Evolutionary conservation across 2,329 filamentous ascomycete species (phyloP).

Genomic region (Scolecobasidium constrictum): DNA sequence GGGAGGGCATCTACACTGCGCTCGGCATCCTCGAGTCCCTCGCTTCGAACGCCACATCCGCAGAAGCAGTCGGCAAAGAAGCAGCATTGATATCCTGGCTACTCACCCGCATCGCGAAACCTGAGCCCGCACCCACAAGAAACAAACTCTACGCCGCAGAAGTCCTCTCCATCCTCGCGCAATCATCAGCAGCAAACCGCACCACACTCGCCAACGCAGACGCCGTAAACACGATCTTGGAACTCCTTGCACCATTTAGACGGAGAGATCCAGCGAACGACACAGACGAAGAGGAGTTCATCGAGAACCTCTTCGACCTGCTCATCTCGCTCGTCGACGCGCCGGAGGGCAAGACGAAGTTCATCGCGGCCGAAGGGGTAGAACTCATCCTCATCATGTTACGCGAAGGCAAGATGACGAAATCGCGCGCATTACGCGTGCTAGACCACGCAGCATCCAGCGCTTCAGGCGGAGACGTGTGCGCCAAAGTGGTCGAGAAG

Average conservation of each 20-base stretch:
- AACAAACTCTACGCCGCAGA: conserved; percentile 96
- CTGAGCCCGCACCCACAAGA: conserved; percentile 61
- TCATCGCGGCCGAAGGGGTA: conserved; percentile 81
- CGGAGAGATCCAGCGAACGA: conserved; percentile 77
- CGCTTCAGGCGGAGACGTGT: conserved; percentile 47
- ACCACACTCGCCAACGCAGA: conserved; percentile 1
- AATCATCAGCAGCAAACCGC: conserved; percentile 59
- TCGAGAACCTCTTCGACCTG: conserved; percentile 86
- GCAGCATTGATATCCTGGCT: conserved; percentile 66
- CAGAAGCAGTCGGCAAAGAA: conserved; percentile 62
- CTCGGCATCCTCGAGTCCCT: conserved; percentile 77
- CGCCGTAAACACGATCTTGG: conserved; percentile 61
- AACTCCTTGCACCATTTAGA: conserved; percentile 74
- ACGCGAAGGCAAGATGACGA: conserved; percentile 68
- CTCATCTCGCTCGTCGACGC: conserved; percentile 74
- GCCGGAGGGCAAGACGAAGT: conserved; percentile 61
- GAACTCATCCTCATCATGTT: conserved; percentile 90
- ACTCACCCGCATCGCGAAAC: conserved; percentile 57
- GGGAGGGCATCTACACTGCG: conserved; percentile 77
- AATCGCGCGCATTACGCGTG: conserved; percentile 63
- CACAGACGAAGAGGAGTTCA: conserved; percentile 72
- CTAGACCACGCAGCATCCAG: conserved; percentile 67
- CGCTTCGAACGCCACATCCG: conserved; percentile 56
- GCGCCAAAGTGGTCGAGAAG: conserved; percentile 66
- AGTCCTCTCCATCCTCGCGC: conserved; percentile 77